Evolutionary conservation across 2,329 filamentous ascomycete species (phyloP).

Genomic region (Penicillium sp.): DNA sequence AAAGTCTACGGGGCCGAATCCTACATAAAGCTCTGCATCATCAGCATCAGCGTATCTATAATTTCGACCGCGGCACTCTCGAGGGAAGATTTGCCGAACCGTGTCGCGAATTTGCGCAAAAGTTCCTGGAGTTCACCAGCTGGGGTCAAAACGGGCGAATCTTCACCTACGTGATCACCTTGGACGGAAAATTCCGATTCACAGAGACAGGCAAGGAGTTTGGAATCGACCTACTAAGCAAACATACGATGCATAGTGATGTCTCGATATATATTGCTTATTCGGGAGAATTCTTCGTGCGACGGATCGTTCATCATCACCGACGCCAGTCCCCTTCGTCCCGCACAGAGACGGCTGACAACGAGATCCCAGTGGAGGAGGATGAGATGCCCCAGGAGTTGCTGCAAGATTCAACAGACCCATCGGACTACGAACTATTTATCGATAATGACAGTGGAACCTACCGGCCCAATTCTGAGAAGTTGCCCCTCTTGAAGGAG

Average conservation of each 20-base stretch:
- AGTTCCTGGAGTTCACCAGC: slow-evolving; percentile 84
- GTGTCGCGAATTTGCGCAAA: slow-evolving; percentile 68
- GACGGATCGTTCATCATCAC: slow-evolving; percentile 59
- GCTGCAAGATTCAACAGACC: slow-evolving; percentile 52
- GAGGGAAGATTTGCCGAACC: slow-evolving; percentile 69
- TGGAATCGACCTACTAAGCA: slow-evolving; percentile 86
- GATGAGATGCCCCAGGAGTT: slow-evolving; percentile 37
- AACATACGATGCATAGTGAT: slow-evolving; percentile 96
- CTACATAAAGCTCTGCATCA: slow-evolving; percentile 85
- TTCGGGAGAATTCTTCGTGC: slow-evolving; percentile 89
- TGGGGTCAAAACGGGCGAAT: slow-evolving; percentile 82
- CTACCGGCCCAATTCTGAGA: slow-evolving; percentile 79
- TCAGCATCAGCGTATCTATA: slow-evolving; percentile 86
- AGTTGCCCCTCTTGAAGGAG: slow-evolving; percentile 68
- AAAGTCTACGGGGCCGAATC: slow-evolving; percentile 74
- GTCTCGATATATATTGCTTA: slow-evolving; percentile 89
- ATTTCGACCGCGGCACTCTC: slow-evolving; percentile 75
- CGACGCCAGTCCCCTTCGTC: slow-evolving; percentile 28
- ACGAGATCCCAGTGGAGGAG: slow-evolving; percentile 38
- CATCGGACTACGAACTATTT: slow-evolving; percentile 72
- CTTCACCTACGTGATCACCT: slow-evolving; percentile 88
- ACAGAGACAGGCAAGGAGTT: slow-evolving; percentile 97
- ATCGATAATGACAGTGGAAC: slow-evolving; percentile 97
- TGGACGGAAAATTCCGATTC: slow-evolving; percentile 84
- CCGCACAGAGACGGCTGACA: slow-evolving; percentile 1